Conservation (phyloP, 2,329 filamentous ascomycete species). For the Allantophomopsis cytisporea region DNA sequence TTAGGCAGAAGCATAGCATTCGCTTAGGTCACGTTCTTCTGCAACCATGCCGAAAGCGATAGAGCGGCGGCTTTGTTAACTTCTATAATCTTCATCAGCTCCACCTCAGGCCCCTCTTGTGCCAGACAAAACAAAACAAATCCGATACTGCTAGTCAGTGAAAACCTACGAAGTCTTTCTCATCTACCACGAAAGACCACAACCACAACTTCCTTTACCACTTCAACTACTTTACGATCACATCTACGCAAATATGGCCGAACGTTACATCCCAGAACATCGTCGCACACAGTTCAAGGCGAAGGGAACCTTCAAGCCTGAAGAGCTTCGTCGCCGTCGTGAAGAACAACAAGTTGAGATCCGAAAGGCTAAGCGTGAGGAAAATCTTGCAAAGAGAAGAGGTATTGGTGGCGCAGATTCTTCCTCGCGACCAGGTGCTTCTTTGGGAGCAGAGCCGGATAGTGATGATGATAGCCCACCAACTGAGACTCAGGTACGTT, state of each 20-base stretch:
- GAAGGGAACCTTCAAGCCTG: conserved; percentile 97
- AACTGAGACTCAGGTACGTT: conserved; percentile 86
- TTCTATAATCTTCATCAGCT: conserved; percentile 6
- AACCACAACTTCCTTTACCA: too few species aligned
- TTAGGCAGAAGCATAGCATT: neutral
- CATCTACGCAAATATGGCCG: conserved; percentile 53
- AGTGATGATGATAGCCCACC: conserved; percentile 95
- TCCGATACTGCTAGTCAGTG: too few species aligned
- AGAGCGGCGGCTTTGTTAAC: conserved; percentile 5
- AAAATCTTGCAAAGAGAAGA: conserved; percentile 96
- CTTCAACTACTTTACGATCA: too few species aligned
- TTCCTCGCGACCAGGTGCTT: conserved; percentile 58
- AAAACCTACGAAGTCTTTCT: too few species aligned
- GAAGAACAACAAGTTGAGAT: conserved; percentile 99
- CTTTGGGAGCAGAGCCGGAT: conserved; percentile 78
- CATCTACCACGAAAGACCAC: too few species aligned
- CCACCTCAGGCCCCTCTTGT: conserved; percentile 7
- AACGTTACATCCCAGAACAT: conserved; percentile 98
- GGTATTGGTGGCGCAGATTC: conserved; percentile 75
- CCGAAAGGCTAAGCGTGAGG: conserved; percentile 94
- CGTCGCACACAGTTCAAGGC: conserved; percentile 99
- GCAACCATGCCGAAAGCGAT: neutral
- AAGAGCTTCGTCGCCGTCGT: conserved; percentile 93
- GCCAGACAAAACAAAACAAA: neutral
- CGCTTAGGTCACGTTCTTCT: conserved; percentile 6